phyloP scores from a whole-genome alignment of 1,139 yeast genomes.

The Saccharomyces hybrid region DNA sequence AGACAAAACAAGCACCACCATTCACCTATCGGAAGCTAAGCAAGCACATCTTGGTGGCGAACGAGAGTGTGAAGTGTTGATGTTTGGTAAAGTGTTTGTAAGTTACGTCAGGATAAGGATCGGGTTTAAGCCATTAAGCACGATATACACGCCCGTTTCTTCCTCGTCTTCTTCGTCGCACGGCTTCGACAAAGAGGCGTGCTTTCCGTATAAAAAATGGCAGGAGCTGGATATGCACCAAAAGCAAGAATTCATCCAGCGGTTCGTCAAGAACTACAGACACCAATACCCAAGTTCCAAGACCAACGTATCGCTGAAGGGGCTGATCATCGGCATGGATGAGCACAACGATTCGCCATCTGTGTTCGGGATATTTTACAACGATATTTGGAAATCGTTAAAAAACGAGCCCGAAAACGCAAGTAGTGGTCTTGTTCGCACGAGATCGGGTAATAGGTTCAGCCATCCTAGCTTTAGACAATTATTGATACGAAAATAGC shows the following conservation, averaged over 20 bases:
- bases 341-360: constrained; percentile 26
- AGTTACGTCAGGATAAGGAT: neutral
- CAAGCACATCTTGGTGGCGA: neutral
- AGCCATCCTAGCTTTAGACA: constrained; percentile 14
- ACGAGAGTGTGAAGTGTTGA: neutral
- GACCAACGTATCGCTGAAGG: constrained; percentile 26
- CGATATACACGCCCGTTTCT: neutral
- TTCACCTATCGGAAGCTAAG: neutral
- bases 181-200: constrained; percentile 12
- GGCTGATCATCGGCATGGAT: constrained; percentile 21
- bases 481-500: constrained; percentile 11
- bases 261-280: constrained; percentile 24
- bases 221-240: constrained; percentile 19
- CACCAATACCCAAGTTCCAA: constrained; percentile 27
- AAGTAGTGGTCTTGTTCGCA: neutral
- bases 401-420: neutral
- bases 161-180: neutral
- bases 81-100: neutral
- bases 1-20: neutral
- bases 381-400: constrained; percentile 21
- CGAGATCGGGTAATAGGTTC: constrained; percentile 9
- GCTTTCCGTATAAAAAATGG: constrained; percentile 16
- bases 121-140: neutral
- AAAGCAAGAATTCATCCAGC: constrained; percentile 22
- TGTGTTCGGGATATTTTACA: constrained; percentile 29